Conservation (phyloP, 257 asterid genomes). For the Rubia yunnanensis region DNA sequence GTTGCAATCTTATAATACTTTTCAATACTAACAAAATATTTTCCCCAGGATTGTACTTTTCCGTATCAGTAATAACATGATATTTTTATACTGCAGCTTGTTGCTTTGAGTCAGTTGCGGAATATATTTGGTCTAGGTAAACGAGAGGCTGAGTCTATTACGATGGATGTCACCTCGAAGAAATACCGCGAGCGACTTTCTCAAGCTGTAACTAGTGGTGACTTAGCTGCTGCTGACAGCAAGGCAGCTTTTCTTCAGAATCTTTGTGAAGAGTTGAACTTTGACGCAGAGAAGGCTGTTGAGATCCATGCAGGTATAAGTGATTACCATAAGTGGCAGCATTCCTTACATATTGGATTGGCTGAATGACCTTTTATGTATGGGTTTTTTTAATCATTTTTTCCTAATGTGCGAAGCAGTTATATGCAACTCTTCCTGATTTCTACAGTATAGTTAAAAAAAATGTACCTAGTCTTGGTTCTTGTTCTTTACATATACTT, state of each 20-base stretch:
- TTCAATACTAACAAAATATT: neutral
- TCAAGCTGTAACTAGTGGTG: constrained; percentile 86
- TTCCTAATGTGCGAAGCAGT: neutral
- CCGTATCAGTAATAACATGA: neutral
- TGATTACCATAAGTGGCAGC: constrained; percentile 11
- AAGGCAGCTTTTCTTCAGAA: constrained; percentile 94
- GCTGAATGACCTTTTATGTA: neutral
- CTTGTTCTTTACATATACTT: neutral
- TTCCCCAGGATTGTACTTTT: neutral
- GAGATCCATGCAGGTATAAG: constrained; percentile 76
- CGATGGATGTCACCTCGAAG: constrained; percentile 65
- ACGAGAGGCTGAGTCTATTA: constrained; percentile 78
- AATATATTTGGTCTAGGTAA: constrained; percentile 87
- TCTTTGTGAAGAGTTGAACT: constrained; percentile 85
- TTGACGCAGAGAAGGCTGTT: constrained; percentile 86
- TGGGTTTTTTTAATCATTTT: neutral
- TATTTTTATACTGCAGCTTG: constrained; percentile 49
- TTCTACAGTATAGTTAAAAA: neutral
- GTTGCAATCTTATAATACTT: neutral
- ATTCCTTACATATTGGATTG: neutral
- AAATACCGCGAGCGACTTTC: constrained; percentile 85
- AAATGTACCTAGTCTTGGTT: neutral
- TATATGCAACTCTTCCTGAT: too few species aligned
- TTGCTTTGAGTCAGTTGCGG: constrained; percentile 72
- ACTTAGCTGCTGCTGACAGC: constrained; percentile 62